Evolutionary conservation across 257 asterid genomes (phyloP), one percentile per base, ranked within the genome.

Genomic region (Petunia secreta): DNA sequence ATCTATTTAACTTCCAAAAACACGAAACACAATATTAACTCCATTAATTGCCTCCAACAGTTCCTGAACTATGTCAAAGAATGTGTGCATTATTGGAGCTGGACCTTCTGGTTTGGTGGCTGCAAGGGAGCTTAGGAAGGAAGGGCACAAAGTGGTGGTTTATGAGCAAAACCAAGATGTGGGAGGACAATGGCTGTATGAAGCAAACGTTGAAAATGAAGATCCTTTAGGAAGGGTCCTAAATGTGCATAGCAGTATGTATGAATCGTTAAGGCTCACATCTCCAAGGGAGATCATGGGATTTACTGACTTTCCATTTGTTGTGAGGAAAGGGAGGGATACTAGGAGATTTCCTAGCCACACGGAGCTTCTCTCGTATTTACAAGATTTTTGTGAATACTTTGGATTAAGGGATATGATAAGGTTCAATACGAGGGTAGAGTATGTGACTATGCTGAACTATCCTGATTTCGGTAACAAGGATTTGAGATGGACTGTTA

Each of bases 141-240:
- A 91, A 87, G 95, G 94, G 57, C 98, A 93, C 84, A 68, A 69
- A 5, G 97, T 90, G 83, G 92, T 91, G 75, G 95, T 95, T 34
- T 83, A 91, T 39, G 98, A 95, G 68, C 94, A 95, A 83, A 91
- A 85, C 83, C 88, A 90, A 44, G 98, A 93, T 1, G 83, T 95
- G 46, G 98, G 98, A 88, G 98, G 98, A 41, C 98, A 93, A 80
- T 93, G 98, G 98, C 87, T 95, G 0, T 95, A 93, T 71, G 81
- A 89, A 8, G 91, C 96, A 1, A 85, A 76, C 14, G 87, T 91
- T 46, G 95, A 89, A 60, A 85, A 69, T 15, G 93, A 91, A 50
- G 85, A 85, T 64, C 91, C 92, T 15, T 68, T 94, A 69, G 93
- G 95, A 1, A 85, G 53, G 37, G 9, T 80, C 44, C 68, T 80